Evolutionary conservation across 495 filamentous ascomycete species (phyloP).

Genomic region (Penicillium soppii): DNA sequence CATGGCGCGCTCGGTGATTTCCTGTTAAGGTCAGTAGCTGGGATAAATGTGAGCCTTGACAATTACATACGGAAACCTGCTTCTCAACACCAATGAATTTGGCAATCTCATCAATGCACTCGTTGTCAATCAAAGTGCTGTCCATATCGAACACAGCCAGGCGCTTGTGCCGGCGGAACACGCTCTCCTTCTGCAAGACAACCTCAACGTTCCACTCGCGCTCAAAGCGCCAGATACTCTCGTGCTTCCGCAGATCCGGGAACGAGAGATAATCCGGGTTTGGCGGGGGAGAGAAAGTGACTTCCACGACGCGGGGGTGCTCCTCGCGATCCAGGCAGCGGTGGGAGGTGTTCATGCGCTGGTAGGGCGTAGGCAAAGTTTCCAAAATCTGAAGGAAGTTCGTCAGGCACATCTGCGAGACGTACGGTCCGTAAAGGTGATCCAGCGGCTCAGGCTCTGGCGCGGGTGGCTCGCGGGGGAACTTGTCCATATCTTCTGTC

Average conservation of each 20-base stretch:
- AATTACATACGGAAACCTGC: constrained; percentile 57
- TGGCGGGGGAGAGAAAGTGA: constrained; percentile 66
- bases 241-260: constrained; percentile 69
- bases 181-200: constrained; percentile 64
- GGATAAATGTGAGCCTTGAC: neutral
- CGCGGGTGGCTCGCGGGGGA: constrained; percentile 68
- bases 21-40: constrained; percentile 25
- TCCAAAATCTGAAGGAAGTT: constrained; percentile 78
- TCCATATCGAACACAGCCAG: constrained; percentile 98
- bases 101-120: constrained; percentile 94
- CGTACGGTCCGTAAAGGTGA: constrained; percentile 72
- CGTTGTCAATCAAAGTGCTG: constrained; percentile 90
- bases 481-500: constrained; percentile 63
- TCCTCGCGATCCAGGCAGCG: constrained; percentile 63
- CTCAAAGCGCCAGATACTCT: constrained; percentile 79
- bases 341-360: constrained; percentile 63
- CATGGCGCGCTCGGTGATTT: constrained; percentile 92
- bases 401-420: constrained; percentile 77
- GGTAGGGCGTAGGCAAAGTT: constrained; percentile 60
- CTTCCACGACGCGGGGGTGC: constrained; percentile 67
- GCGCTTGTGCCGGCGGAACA: constrained; percentile 74
- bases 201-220: constrained; percentile 85
- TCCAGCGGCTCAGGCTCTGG: constrained; percentile 66
- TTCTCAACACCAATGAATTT: constrained; percentile 71
- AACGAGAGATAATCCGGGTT: constrained; percentile 67